Evolutionary conservation across 1,284 basidiomycete species (phyloP), one percentile per base, ranked within the genome.

Genomic region (Fomitopsis schrenkii): DNA sequence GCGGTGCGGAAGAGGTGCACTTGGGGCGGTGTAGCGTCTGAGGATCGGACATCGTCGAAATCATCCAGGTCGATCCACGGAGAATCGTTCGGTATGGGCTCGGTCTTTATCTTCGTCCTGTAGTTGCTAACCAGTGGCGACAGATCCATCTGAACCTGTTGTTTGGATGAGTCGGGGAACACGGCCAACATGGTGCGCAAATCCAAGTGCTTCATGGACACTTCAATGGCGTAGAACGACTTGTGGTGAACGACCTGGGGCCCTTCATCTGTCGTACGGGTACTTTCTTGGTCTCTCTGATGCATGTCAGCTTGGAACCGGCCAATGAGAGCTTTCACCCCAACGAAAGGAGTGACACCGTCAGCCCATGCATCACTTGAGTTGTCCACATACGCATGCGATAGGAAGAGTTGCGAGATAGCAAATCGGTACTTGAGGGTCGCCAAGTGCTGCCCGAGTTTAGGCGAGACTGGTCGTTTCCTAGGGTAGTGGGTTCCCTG

Each of bases 391-490:
- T 98, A 98, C 44, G 88, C 85, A 73, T 98, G 96, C 55, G 93
- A 89, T 66, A 98, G 83, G 74, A 90, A 95, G 17, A 99, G 76
- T 28, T 89, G 86, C 10, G 87, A 83, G 5, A 98, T 79, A 33
- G 86, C 82, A 66, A 97, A 86, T 44, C 92, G 87, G 74, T 98
- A 98, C 75, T 98, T 98, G 74, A 99, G 80, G 0, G 97, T 98
- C 8, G 89, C 95, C 40, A 98, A 77, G 71, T 95, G 92, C 44
- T 88, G 84, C 33, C 94, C 90, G 70, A 98, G 91, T 77, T 98
- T 98, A 30, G 94, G 93, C 0, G 94, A 93, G 7, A 88, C 83
- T 2, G 83, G 83, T 19, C 89, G 86, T 10, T 82, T 79, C 53
- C 83, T 80, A 1, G 91, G 90, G 75, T 94, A 97, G 35, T 93